Evolutionary conservation across 176 grass and related monocot species (phyloP).

Genomic region (Melocanna baccifera): DNA sequence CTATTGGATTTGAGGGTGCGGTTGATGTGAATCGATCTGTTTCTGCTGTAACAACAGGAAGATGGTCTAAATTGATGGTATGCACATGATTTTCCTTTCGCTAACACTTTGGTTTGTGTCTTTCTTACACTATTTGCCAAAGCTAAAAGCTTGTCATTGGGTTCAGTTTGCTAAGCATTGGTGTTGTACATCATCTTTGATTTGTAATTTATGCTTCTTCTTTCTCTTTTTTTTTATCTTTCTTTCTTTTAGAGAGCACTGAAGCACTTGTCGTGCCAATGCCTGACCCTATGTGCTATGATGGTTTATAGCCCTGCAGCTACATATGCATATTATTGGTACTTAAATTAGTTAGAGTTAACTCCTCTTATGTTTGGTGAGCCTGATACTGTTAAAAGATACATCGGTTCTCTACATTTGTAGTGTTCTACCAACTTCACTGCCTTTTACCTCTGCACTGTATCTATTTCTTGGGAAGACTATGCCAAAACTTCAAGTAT

Average conservation of each 20-base stretch:
- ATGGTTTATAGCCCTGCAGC: background rate
- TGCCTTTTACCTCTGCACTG: background rate
- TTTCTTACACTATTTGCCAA: background rate
- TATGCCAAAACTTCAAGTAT: background rate
- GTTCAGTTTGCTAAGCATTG: background rate
- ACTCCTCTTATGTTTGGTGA: background rate
- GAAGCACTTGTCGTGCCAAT: no score
- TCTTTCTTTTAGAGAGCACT: no score
- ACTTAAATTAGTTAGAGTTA: background rate
- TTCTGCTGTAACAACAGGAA: conserved; percentile 22
- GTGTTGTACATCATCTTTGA: background rate
- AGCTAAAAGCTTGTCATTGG: conserved; percentile 2
- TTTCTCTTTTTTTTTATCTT: no score
- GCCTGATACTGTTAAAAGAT: background rate
- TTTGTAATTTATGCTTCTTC: conserved; percentile 9
- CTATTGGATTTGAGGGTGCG: conserved; percentile 28
- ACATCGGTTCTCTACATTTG: no score
- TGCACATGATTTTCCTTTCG: background rate
- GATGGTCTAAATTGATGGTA: conserved; percentile 47
- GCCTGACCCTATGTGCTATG: background rate
- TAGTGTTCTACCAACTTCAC: no score
- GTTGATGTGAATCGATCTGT: conserved; percentile 31
- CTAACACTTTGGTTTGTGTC: background rate
- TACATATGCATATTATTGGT: background rate
- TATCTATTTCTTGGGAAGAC: background rate